A percentile compares a stretch with the other conserved stretches of the same genome.
Conservation (phyloP, 2,329 filamentous ascomycete species). For the Fusarium nisikadoi region DNA sequence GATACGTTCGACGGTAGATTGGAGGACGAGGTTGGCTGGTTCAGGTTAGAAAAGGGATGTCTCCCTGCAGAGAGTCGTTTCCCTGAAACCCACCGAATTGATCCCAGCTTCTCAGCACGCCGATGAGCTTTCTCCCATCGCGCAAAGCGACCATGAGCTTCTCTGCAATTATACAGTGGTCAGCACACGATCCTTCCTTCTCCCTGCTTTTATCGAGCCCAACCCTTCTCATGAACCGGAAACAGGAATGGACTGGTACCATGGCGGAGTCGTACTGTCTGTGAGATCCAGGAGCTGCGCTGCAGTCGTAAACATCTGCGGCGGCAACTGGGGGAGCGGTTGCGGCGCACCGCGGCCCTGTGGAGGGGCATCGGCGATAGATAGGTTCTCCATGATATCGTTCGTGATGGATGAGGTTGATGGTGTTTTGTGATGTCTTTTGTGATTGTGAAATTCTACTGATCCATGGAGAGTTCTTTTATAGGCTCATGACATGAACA, state of each 20-base stretch:
- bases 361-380: conserved; percentile 60
- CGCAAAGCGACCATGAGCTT: conserved; percentile 92
- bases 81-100: conserved; percentile 80
- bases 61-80: not conserved
- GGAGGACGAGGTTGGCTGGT: conserved; percentile 91
- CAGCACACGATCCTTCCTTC: conserved; percentile 40
- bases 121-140: conserved; percentile 93
- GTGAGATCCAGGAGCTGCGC: conserved; percentile 95
- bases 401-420: conserved; percentile 36
- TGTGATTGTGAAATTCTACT: conserved; percentile 20
- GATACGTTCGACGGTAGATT: conserved; percentile 90
- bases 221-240: conserved; percentile 5
- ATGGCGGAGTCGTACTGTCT: conserved; percentile 77
- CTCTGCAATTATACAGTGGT: conserved; percentile 66
- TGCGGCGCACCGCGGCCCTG: conserved; percentile 57
- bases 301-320: conserved; percentile 98
- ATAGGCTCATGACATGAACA: conserved; percentile 41
- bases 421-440: conserved; percentile 5
- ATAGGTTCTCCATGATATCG: conserved; percentile 64
- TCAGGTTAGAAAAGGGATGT: conserved; percentile 23
- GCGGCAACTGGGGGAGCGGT: conserved; percentile 74
- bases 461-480: conserved; percentile 35
- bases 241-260: conserved; percentile 16
- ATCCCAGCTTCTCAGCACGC: conserved; percentile 94
- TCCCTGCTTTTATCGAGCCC: not conserved